Evolutionary conservation across 768 basidiomycete genomes (phyloP).

Genomic region (Candolleomyces efflorescens): DNA sequence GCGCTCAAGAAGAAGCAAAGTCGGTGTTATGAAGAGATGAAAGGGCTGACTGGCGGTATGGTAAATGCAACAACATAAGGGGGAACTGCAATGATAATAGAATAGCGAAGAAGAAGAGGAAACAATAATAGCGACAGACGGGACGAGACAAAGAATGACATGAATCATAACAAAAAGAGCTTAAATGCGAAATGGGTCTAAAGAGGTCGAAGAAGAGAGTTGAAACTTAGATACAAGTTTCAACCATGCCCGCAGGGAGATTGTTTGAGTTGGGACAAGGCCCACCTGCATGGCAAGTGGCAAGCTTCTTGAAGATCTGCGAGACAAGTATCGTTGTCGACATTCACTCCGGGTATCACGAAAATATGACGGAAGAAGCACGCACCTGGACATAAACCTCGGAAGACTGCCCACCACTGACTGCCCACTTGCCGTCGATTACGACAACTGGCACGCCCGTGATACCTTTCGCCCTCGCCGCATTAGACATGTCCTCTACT

Average conservation of each 20-base stretch:
- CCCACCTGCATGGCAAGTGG: constrained; percentile 18
- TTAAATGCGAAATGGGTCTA: background rate
- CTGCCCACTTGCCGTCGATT: constrained; percentile 74
- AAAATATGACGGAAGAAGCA: background rate
- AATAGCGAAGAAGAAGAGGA: no score
- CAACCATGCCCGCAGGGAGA: background rate
- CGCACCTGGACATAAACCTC: constrained; percentile 68
- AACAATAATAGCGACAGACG: no score
- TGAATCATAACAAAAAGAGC: no score
- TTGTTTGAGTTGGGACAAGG: background rate
- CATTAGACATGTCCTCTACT: constrained; percentile 56
- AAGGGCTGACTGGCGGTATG: no score
- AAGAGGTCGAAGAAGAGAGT: constrained; percentile 1
- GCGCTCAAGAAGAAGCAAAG: no score
- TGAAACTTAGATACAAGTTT: background rate
- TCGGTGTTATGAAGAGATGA: no score
- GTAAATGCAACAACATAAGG: no score
- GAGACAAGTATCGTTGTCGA: background rate
- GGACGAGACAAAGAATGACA: no score
- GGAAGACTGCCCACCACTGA: constrained; percentile 68
- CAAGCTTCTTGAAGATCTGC: constrained; percentile 51
- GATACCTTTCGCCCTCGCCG: constrained; percentile 63
- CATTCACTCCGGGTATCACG: no score
- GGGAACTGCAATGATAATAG: no score
- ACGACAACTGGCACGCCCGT: constrained; percentile 79